These are phyloP conservation scores for Aspergillus wentii DNA, from an alignment of 495 filamentous ascomycete species.

Conservation along the genomic window DNA sequence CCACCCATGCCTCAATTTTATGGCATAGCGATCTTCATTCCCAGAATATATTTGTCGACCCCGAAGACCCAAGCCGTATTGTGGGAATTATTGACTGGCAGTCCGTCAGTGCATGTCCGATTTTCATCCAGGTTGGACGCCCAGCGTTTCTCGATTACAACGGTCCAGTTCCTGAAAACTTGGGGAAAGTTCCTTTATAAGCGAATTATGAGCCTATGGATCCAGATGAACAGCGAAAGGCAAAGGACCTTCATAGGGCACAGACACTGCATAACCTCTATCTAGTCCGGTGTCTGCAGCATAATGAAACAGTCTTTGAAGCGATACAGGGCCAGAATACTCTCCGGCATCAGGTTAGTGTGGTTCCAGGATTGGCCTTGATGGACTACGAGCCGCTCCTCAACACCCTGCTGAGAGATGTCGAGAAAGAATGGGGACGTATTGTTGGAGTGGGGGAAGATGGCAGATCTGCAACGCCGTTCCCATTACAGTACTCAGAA, in stretches of 20 bases:
- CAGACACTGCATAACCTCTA: slow-evolving; percentile 23
- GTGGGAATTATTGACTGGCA: slow-evolving; percentile 25
- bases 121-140: slow-evolving; percentile 17
- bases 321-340: slow-evolving; percentile 19
- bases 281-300: slow-evolving; percentile 17
- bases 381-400: slow-evolving; percentile 24
- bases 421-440: slow-evolving; percentile 17
- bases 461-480: slow-evolving; percentile 11
- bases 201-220: slow-evolving; percentile 14
- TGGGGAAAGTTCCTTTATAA: slow-evolving; percentile 17
- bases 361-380: slow-evolving; percentile 17
- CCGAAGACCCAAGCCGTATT: slow-evolving; percentile 15
- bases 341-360: slow-evolving; percentile 21
- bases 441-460: slow-evolving; percentile 7
- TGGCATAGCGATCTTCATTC: slow-evolving; percentile 22
- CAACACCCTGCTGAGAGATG: slow-evolving; percentile 15
- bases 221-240: slow-evolving; percentile 16
- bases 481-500: slow-evolving; percentile 15
- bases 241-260: slow-evolving; percentile 17
- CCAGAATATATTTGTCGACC: slow-evolving; percentile 24
- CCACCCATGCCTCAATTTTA: slow-evolving; percentile 12
- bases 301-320: slow-evolving; percentile 15
- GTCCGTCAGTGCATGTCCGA: slow-evolving; percentile 13
- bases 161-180: slow-evolving; percentile 13
- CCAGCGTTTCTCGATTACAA: slow-evolving; percentile 22